phyloP scores from a whole-genome alignment of 345 rosid genomes.

The Garcia nutans region DNA sequence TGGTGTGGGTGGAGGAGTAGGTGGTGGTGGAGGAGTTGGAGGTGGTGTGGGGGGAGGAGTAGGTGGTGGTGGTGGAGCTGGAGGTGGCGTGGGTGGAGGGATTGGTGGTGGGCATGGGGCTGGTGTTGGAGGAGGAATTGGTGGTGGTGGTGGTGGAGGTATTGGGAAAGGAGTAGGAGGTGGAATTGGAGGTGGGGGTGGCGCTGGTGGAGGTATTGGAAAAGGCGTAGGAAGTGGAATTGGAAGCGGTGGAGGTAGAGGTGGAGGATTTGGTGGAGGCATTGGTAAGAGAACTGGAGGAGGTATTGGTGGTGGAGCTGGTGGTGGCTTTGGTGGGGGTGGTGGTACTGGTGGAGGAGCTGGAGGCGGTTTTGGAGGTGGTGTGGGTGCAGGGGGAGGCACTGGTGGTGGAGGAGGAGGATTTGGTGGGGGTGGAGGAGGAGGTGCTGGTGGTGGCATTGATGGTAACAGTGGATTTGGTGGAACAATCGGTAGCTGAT shows the following conservation, averaged over 20 bases:
- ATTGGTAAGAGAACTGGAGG: slow-evolving; percentile 15
- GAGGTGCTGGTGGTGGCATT: slow-evolving; percentile 4
- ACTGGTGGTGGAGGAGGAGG: slow-evolving; percentile 6
- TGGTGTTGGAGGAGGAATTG: not conserved
- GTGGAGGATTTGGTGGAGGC: slow-evolving; percentile 1
- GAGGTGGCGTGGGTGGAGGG: not conserved
- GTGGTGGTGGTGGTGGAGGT: not conserved
- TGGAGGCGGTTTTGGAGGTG: slow-evolving; percentile 6
- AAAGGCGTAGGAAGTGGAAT: not conserved
- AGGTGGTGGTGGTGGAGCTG: not conserved
- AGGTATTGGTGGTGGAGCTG: not conserved
- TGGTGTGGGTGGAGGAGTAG: not conserved
- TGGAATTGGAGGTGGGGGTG: not conserved
- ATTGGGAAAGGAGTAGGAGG: not conserved
- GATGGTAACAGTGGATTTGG: slow-evolving; percentile 12
- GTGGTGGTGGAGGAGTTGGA: not conserved
- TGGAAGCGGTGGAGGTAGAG: not conserved
- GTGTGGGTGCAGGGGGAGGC: not conserved
- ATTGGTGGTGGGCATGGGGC: slow-evolving; percentile 6
- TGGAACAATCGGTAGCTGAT: slow-evolving; percentile 17
- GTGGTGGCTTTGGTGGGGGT: not conserved
- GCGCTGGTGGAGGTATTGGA: not conserved
- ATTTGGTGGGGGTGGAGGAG: slow-evolving; percentile 1
- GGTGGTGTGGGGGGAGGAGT: not conserved
- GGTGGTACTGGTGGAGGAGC: slow-evolving; percentile 2